A percentile compares a stretch with the other conserved stretches of the same genome.
Evolutionary conservation across 768 basidiomycete species (phyloP).

Genomic region (Naganishia vishniacii): DNA sequence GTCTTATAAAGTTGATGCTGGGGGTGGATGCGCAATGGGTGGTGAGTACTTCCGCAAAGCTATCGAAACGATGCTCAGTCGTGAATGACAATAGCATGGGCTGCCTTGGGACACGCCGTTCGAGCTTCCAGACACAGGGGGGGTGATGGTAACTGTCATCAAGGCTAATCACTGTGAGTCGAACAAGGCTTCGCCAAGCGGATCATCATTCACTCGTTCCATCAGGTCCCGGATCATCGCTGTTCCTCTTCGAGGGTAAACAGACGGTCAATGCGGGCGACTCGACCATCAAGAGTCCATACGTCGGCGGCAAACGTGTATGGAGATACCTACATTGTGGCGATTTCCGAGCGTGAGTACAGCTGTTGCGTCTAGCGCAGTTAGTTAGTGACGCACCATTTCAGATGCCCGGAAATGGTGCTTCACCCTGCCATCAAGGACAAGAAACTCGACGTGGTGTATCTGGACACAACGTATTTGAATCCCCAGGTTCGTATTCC

Average conservation of each 20-base stretch:
- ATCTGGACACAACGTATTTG: conserved; percentile 93
- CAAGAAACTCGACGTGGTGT: conserved; percentile 77
- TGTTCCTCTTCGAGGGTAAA: conserved; percentile 87
- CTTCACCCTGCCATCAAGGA: conserved; percentile 75
- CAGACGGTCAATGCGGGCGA: conserved; percentile 88
- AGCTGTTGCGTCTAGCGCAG: not conserved
- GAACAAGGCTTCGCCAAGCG: not conserved
- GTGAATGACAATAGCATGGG: conserved; percentile 52
- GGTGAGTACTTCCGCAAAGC: conserved; percentile 29
- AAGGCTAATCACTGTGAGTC: conserved; percentile 89
- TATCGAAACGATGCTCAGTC: not conserved
- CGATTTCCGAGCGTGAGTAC: conserved; percentile 51
- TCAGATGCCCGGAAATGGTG: conserved; percentile 81
- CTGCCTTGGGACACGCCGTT: conserved; percentile 74
- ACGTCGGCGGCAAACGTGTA: conserved; percentile 61
- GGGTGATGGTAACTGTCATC: conserved; percentile 85
- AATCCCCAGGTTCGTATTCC: conserved; percentile 59
- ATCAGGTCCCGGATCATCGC: conserved; percentile 73
- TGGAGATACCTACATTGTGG: conserved; percentile 96
- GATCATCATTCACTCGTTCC: not conserved
- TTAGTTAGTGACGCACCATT: conserved; percentile 45
- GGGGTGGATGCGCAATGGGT: conserved; percentile 85
- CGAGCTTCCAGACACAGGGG: conserved; percentile 71
- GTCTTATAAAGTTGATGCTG: conserved; percentile 84
- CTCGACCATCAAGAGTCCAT: conserved; percentile 63